Evolutionary conservation across 2,329 filamentous ascomycete genomes (phyloP).

Genomic region (Alternaria novae-zelandiae): DNA sequence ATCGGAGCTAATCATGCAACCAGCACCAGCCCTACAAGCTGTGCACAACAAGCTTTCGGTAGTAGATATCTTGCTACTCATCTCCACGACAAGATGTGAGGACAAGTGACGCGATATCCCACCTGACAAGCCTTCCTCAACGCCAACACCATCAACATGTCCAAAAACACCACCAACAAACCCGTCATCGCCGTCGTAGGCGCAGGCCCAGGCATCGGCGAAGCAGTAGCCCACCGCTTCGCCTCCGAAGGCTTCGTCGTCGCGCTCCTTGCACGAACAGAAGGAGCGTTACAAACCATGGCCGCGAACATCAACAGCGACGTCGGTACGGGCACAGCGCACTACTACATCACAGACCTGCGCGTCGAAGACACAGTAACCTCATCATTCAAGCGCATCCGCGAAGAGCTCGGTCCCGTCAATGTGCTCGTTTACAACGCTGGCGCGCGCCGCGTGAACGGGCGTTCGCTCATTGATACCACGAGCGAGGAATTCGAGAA

Average conservation of each 20-base stretch:
- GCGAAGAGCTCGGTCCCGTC: not conserved
- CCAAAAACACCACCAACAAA: slow-evolving; percentile 16
- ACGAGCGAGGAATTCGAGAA: not conserved
- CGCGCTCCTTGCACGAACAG: slow-evolving; percentile 28
- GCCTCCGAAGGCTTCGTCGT: slow-evolving; percentile 25
- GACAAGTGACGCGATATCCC: rapidly evolving
- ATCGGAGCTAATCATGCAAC: not conserved
- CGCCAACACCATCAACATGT: not conserved
- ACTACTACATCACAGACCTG: slow-evolving; percentile 20
- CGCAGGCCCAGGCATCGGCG: slow-evolving; percentile 30
- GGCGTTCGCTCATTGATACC: not conserved
- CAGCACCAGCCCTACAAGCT: not conserved
- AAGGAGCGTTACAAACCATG: slow-evolving; percentile 27
- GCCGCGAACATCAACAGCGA: slow-evolving; percentile 21
- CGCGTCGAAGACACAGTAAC: not conserved
- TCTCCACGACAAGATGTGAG: not conserved
- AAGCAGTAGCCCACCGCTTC: slow-evolving; percentile 31
- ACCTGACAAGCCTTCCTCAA: too few relatives aligned
- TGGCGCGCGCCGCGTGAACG: not conserved
- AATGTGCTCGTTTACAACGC: not conserved
- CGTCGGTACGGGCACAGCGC: slow-evolving; percentile 16
- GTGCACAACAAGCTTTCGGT: not conserved
- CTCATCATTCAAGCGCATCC: not conserved
- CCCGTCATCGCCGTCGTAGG: slow-evolving; percentile 29
- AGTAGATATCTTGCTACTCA: not conserved